Base-by-base conservation (phyloP, 306 rosid genomes). In the Biancaea sappan region DNA sequence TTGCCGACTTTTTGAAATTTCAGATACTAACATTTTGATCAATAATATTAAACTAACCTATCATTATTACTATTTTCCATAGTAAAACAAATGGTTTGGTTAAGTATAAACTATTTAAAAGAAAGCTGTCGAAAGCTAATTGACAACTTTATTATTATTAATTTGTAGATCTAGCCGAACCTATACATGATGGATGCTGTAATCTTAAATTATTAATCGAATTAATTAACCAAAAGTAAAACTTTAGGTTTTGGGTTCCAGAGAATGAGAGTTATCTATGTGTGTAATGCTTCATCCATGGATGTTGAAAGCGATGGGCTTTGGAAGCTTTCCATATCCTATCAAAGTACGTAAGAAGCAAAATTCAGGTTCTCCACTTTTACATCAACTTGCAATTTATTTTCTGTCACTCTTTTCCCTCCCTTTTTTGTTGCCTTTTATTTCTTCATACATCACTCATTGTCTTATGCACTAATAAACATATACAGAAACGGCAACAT, bases 221-320 rank as follows among this genome's bases (percentile, higher is more conserved):
- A 57, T 11, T n/a, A 34, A 34, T 11, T 16, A 14, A 15, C 2
- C 0, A 15, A 44, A 14, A 44, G 15, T 13, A 13, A 22, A 32
- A 34, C 28, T 0, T 16, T 31, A n/a, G n/a, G 26, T 1, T 60
- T 32, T 62, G 73, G 58, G 24, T 48, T 61, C 34, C 58, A 59
- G 76, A 37, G 59, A 50, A 37, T 40, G 38, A 35, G 72, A 28
- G 22, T 66, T 41, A 21, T 66, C 35, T 18, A 65, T 5, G 5
- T 4, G 1, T 41, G 18, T 26, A 57, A 46, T 37, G 79, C 79
- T 52, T 43, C 3, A 13, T 38, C 53, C 28, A 24, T 29, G 69
- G 68, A 72, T 64, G 62, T 19, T 72, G 69, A 72, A 46, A 25
- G 73, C 40, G 52, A 71, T 26, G 16, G 62, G 10, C 25, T 63